Conservation (phyloP, 2,329 filamentous ascomycete species). For the Hypocrella siamensis region DNA sequence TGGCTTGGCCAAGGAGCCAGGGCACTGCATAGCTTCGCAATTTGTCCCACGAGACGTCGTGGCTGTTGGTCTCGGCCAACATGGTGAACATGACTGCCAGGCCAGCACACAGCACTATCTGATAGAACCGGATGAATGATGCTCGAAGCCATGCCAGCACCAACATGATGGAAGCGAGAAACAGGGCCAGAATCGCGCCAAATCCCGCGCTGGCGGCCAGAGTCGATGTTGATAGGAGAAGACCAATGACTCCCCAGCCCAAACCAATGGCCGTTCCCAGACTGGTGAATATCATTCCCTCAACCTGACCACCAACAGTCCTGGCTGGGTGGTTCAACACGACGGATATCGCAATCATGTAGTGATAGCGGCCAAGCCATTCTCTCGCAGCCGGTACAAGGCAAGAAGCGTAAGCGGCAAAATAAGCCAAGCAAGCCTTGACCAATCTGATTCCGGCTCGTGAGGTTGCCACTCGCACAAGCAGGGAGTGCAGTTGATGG, state of each 20-base stretch:
- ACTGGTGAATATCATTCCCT: slow-evolving; percentile 37
- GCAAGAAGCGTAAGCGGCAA: slow-evolving; percentile 38
- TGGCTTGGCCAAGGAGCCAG: slow-evolving; percentile 38
- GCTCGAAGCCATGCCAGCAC: slow-evolving; percentile 35
- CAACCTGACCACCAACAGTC: slow-evolving; percentile 39
- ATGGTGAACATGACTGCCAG: slow-evolving; percentile 38
- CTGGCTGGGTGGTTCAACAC: slow-evolving; percentile 42
- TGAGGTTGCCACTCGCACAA: slow-evolving; percentile 26
- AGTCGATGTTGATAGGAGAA: slow-evolving; percentile 37
- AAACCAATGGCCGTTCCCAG: slow-evolving; percentile 36
- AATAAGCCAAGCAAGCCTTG: slow-evolving; percentile 41
- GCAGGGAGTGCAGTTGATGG: slow-evolving; percentile 25
- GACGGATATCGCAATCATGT: slow-evolving; percentile 40
- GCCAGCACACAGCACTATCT: slow-evolving; percentile 36
- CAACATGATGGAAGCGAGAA: slow-evolving; percentile 36
- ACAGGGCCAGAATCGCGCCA: slow-evolving; percentile 38
- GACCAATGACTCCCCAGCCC: slow-evolving; percentile 37
- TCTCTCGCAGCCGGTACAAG: slow-evolving; percentile 29
- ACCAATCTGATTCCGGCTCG: slow-evolving; percentile 32
- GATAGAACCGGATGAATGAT: slow-evolving; percentile 39
- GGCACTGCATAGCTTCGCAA: slow-evolving; percentile 36
- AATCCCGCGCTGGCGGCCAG: slow-evolving; percentile 27
- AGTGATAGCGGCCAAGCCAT: slow-evolving; percentile 38
- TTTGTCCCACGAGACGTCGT: slow-evolving; percentile 30
- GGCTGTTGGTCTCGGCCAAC: slow-evolving; percentile 29